Base-by-base conservation (phyloP, 2,329 filamentous ascomycete genomes). In the Madurella mycetomatis region DNA sequence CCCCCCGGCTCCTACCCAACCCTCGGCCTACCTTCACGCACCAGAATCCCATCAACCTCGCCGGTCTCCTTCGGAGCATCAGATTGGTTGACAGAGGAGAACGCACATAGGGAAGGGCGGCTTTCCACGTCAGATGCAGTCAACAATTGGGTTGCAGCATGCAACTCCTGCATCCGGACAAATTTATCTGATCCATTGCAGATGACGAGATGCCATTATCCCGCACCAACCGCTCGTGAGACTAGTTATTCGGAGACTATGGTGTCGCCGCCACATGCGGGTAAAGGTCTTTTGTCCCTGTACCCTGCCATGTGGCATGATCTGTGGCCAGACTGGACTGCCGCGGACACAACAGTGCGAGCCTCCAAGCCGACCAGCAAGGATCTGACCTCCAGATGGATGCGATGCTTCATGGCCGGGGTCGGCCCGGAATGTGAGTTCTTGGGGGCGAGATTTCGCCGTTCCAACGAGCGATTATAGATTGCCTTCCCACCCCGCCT, bases 301-400 rank as follows among this genome's bases (percentile, higher is more conserved):
- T 50, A 45, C 19, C 44, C 39, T 53, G 59, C 61, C 61, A 61
- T 61, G 59, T 63, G 59, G 61, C 61, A 58, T 49, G 37, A 52
- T 49, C 42, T 49, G 47, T 54, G 41, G 43, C 59, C 42, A 42
- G 47, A 41, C 43, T 41, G 19, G n/a, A 55, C 41, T 12, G 39
- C 13, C 32, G n/a, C 17, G 32, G 25, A 18, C 41, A 8, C 19
- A 40, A 53, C 46, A 44, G 31, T 53, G 48, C 40, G 37, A 53
- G 43, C 43, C 47, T 41, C 7, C 30, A 25, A 25, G 25, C 4
- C 25, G 7, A 7, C 25, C 25, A 25, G 25, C 25, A 25, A 7
- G 25, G 25, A 25, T 25, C 7, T 7, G 25, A 7, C 25, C 25
- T 3, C 25, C 25, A 25, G 25, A 4, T 25, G 25, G 25, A 25